Base-by-base conservation (phyloP, 1,284 basidiomycete species). In the Naganishia sp. region DNA sequence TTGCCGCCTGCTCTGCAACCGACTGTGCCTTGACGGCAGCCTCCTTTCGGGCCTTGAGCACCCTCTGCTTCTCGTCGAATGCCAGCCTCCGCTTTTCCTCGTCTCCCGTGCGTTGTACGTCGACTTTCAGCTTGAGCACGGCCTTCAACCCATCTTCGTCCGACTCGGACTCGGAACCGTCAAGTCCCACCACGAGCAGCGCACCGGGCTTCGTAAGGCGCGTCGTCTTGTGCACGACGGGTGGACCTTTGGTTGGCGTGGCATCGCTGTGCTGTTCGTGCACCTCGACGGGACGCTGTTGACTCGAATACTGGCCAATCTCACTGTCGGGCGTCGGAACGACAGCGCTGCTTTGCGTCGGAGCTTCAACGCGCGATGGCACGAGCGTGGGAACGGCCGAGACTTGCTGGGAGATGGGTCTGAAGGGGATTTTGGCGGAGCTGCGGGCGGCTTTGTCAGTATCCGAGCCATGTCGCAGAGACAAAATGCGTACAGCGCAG, bases 281-380 rank as follows among this genome's bases (percentile, higher is more conserved):
- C 21, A 53, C 36, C 3, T 55, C 33, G 28, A 39, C 53, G 18
- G 53, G 53, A n/a, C 53, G 48, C 59, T 39, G 59, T 23, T 61
- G 59, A 43, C 59, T 61, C 59, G 59, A 61, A 48, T 61, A 61
- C 49, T 61, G 59, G 2, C 59, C 59, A 28, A 61, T 61, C 23
- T 61, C 59, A 39, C 59, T 61, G 28, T 61, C 59, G 6, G 59
- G 59, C 25, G 59, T 61, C 10, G 59, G 59, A 9, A 61, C 59
- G 48, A 61, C 59, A 13, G 48, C 59, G 39, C 59, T 61, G 21
- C 59, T 61, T 39, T 61, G 59, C 48, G 59, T 61, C 36, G 28
- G 59, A 13, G 43, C n/a, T 2, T 61, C 59, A 15, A 48, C 25
- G n/a, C 48, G 39, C 11, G 59, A 36, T 15, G 48, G 59, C 13